Evolutionary conservation across 306 rosid genomes (phyloP), one percentile per base, ranked within the genome.

Genomic region (Ormosia emarginata): DNA sequence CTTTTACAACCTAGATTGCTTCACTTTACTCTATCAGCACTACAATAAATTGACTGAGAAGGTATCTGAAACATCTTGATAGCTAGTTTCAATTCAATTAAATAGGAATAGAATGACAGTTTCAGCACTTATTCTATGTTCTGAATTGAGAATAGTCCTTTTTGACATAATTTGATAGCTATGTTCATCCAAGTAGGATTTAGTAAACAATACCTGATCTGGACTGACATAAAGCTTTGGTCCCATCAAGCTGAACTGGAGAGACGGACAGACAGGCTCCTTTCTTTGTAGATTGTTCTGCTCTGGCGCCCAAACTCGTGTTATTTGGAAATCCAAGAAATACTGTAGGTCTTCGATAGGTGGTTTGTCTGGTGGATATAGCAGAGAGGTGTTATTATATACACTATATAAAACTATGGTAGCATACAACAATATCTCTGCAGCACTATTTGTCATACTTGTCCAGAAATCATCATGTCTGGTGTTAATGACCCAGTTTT

Each of bases 211-310:
- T 86, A 94, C 98, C 98, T 95, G 98, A 84, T 93, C 98, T 18
- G 95, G 97, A 87, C 98, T 95, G 81, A 95, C 79, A 67, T 88
- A 91, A 73, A 95, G 98, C 86, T 93, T 95, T 17, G 98, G 97
- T 67, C 98, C 97, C 98, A 95, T 95, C 91, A 95, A 90, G 85
- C 98, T 93, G 87, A 95, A 95, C 88, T 95, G 98, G 70, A 93
- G 98, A 47, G 93, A 84, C 33, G 76, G 74, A 80, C 98, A 95
- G 13, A 95, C 97, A 43, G 98, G 98, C 83, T 93, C 98, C 86
- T 95, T 95, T 82, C 98, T 87, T 79, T 95, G 98, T 74, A 90
- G 86, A 76, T 88, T 92, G 81, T 87, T 93, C 71, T 88, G 95
- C 77, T 93, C 97, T 3, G 98, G 98, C 30, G 98, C 98, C 98